phyloP scores from a whole-genome alignment of 768 basidiomycete species.

The Zangia roseola region DNA sequence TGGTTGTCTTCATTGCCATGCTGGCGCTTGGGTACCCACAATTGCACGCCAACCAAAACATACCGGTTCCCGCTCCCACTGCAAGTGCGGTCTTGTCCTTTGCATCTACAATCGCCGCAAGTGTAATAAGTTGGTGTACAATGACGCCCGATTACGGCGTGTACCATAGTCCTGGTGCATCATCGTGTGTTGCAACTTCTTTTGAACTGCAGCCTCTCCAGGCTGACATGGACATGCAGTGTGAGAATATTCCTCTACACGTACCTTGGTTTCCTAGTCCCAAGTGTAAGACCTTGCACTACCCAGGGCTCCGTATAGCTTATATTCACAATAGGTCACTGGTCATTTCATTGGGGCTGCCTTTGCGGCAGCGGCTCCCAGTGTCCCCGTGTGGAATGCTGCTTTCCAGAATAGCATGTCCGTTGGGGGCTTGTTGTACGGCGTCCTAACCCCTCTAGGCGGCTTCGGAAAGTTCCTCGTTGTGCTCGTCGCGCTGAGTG shows the following conservation, averaged over 20 bases:
- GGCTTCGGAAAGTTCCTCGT: conserved; percentile 48
- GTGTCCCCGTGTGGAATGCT: conserved; percentile 38
- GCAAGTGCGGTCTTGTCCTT: conserved; percentile 40
- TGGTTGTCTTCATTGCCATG: conserved; percentile 65
- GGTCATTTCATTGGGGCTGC: conserved; percentile 45
- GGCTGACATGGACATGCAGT: conserved; percentile 20
- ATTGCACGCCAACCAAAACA: conserved; percentile 40
- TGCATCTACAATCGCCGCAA: conserved; percentile 43
- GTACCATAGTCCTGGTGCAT: conserved; percentile 51
- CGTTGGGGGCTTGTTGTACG: conserved; percentile 43
- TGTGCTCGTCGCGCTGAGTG: conserved; percentile 50
- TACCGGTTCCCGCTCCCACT: conserved; percentile 37
- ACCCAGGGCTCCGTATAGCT: neutral
- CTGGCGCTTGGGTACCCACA: conserved; percentile 70
- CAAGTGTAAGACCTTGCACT: conserved; percentile 35
- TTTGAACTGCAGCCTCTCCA: neutral
- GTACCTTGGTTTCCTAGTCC: conserved; percentile 44
- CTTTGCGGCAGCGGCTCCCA: conserved; percentile 42
- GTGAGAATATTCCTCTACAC: conserved; percentile 43
- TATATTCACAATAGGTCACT: conserved; percentile 30
- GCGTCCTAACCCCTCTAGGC: conserved; percentile 38
- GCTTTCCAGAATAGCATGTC: conserved; percentile 43
- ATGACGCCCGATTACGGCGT: conserved; percentile 50
- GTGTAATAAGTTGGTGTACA: conserved; percentile 42
- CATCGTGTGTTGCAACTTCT: conserved; percentile 44